Percentiles rank a stretch among this genome's conserved stretches.
Evolutionary conservation across 78 protist species (phyloP).

Genomic region (Mastigamoeba balamuthi): DNA sequence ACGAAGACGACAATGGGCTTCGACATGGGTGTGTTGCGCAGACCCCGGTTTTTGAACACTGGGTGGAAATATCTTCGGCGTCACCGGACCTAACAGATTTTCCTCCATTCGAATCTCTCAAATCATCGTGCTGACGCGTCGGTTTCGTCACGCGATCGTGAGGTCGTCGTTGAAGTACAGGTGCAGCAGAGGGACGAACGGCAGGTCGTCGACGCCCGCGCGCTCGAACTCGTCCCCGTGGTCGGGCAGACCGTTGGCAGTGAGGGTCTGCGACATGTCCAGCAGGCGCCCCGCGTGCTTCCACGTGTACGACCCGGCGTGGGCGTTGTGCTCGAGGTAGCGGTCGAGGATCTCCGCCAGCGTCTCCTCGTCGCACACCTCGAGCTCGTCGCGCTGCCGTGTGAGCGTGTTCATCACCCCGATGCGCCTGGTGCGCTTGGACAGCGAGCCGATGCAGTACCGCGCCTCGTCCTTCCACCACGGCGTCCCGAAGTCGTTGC

Average conservation of each 20-base stretch:
- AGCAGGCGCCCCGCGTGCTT: conserved; percentile 9
- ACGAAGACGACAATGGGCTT: too few species aligned
- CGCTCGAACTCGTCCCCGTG: conserved; percentile 14
- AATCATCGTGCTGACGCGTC: too few species aligned
- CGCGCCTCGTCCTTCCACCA: conserved; percentile 43
- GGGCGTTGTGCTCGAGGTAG: conserved; percentile 35
- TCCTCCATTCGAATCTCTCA: too few species aligned
- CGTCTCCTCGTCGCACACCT: conserved; percentile 56
- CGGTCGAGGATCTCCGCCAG: conserved; percentile 31
- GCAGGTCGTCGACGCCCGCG: conserved; percentile 8
- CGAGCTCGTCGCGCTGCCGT: conserved; percentile 2
- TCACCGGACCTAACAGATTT: too few species aligned
- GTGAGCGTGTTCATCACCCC: conserved; percentile 46
- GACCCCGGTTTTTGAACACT: too few species aligned
- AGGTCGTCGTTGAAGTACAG: conserved; percentile 60
- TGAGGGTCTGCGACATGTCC: conserved; percentile 42
- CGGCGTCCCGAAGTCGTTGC: conserved; percentile 18
- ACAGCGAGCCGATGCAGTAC: conserved; percentile 30
- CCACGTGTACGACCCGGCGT: conserved; percentile 59
- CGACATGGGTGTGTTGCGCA: too few species aligned
- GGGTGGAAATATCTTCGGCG: too few species aligned
- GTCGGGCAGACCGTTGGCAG: conserved; percentile 35
- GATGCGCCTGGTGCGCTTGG: conserved; percentile 14
- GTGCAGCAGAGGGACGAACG: conserved; percentile 37
- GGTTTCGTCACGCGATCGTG: too few species aligned